phyloP scores from a whole-genome alignment of 139 green algal species.

The Volvox reticuliferus region DNA sequence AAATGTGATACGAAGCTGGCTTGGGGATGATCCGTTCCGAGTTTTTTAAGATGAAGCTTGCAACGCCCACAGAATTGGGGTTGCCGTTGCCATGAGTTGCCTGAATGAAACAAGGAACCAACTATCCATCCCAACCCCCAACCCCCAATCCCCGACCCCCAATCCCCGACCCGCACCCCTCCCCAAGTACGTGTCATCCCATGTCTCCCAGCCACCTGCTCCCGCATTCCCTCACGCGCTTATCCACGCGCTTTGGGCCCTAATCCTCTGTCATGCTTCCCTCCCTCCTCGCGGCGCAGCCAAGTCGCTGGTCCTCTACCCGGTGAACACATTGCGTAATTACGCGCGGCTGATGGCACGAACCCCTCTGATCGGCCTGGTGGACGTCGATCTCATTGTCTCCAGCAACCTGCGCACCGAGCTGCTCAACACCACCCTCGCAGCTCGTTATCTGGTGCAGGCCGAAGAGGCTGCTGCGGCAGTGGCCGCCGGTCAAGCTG shows the following conservation, averaged over 20 bases:
- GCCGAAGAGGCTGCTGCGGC: not conserved
- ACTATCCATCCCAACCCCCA: not conserved
- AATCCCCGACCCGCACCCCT: not conserved
- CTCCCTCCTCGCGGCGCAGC: not conserved
- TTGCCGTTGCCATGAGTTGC: too few species aligned
- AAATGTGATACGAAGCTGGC: too few species aligned
- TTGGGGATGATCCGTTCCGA: too few species aligned
- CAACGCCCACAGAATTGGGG: too few species aligned
- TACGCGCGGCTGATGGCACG: conserved; percentile 55
- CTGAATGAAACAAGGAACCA: too few species aligned
- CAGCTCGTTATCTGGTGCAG: not conserved
- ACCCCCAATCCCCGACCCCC: too few species aligned
- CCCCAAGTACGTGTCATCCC: too few species aligned
- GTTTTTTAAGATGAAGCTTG: too few species aligned
- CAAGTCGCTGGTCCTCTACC: conserved; percentile 52
- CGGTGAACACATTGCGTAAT: conserved; percentile 60
- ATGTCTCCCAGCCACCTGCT: too few species aligned
- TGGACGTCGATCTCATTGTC: conserved; percentile 60
- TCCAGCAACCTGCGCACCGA: not conserved
- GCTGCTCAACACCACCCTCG: not conserved
- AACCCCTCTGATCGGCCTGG: conserved; percentile 49
- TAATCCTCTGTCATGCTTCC: not conserved
- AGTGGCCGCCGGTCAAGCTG: not conserved
- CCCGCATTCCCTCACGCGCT: too few species aligned
- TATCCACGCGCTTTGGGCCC: too few species aligned